Evolutionary conservation across 2,329 filamentous ascomycete genomes (phyloP).

Genomic region (Didymella keratinophila): DNA sequence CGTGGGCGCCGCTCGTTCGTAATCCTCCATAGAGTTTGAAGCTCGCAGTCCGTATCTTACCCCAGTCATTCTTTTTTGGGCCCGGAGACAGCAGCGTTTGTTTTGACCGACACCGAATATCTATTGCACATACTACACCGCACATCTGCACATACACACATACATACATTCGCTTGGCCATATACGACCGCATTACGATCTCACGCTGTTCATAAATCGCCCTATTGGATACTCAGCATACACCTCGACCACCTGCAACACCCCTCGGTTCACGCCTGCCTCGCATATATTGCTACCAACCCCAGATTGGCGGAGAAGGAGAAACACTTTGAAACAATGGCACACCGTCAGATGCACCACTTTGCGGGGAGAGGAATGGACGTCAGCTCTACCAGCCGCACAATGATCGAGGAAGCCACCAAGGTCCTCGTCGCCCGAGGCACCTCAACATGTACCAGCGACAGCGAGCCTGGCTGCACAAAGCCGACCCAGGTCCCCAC

Average conservation of each 20-base stretch:
- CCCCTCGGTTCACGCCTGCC: constrained; percentile 22
- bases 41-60: constrained; percentile 45
- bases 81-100: constrained; percentile 28
- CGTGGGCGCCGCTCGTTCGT: constrained; percentile 45
- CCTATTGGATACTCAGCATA: constrained; percentile 2
- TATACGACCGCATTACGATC: constrained; percentile 45
- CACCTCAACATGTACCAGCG: constrained; percentile 39
- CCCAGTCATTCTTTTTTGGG: constrained; percentile 52
- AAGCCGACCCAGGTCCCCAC: constrained; percentile 47
- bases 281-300: constrained; percentile 29
- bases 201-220: constrained; percentile 47
- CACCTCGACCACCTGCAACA: constrained; percentile 13
- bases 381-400: constrained; percentile 32
- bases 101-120: constrained; percentile 24
- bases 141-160: constrained; percentile 10
- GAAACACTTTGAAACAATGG: constrained; percentile 32
- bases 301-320: constrained; percentile 29
- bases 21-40: constrained; percentile 32
- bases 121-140: constrained; percentile 1
- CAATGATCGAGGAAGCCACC: constrained; percentile 35
- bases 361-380: constrained; percentile 35
- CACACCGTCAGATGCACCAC: constrained; percentile 43
- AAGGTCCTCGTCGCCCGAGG: constrained; percentile 41
- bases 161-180: constrained; percentile 15
- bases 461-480: constrained; percentile 45